phyloP scores from a whole-genome alignment of 2,329 filamentous ascomycete species.

The Hymenoscyphus infarciens region DNA sequence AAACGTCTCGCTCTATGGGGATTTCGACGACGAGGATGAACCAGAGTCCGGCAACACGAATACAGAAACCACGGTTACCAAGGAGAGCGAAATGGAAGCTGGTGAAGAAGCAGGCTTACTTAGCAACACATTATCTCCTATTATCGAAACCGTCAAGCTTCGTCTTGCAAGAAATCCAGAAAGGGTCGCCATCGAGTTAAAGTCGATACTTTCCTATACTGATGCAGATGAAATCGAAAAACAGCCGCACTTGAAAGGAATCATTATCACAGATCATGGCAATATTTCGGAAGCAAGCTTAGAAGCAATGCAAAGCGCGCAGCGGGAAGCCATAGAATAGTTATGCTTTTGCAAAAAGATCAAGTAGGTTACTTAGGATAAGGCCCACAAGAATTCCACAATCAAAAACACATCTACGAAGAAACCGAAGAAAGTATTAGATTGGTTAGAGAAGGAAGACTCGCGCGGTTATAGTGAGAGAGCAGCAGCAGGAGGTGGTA shows the following conservation, averaged over 20 bases:
- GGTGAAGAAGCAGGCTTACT: neutral
- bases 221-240: neutral
- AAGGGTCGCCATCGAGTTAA: neutral
- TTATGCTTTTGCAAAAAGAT: neutral
- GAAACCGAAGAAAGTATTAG: too few relatives aligned
- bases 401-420: neutral
- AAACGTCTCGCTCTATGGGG: too few relatives aligned
- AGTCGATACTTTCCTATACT: neutral
- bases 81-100: too few relatives aligned
- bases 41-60: neutral
- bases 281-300: neutral
- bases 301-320: neutral
- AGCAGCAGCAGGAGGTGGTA: too few relatives aligned
- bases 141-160: neutral
- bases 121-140: neutral
- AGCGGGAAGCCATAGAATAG: neutral
- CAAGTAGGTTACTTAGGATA: neutral
- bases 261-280: neutral
- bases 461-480: too few relatives aligned
- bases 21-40: neutral
- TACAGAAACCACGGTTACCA: neutral
- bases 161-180: neutral
- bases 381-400: neutral
- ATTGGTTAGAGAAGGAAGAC: too few relatives aligned
- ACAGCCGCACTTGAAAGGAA: neutral